Percentiles rank a stretch among this genome's conserved stretches.
Conservation (phyloP, 2,329 filamentous ascomycete species). For the Colletotrichum limetticola region DNA sequence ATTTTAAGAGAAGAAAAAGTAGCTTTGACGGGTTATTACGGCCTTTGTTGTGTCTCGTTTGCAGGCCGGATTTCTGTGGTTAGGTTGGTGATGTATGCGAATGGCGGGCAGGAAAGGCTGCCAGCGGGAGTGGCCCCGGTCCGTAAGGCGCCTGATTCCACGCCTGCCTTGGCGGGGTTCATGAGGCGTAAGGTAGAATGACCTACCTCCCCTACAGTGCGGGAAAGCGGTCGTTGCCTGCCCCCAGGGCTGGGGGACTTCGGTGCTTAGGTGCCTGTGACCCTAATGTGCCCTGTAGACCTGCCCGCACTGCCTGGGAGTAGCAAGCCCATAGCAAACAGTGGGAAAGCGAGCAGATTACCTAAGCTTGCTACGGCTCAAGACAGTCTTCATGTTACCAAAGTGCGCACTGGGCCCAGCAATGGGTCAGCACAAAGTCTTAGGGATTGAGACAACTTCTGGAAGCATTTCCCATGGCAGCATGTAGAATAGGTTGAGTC, state of each 20-base stretch:
- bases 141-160: neutral
- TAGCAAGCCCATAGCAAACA: too few relatives aligned
- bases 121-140: neutral
- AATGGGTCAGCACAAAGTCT: neutral
- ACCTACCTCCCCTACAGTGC: neutral
- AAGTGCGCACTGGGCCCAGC: neutral
- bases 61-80: neutral
- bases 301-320: neutral
- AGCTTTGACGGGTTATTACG: neutral
- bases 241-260: too few relatives aligned
- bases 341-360: neutral
- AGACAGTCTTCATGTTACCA: neutral
- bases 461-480: neutral
- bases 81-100: constrained; percentile 2
- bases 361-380: neutral
- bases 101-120: neutral
- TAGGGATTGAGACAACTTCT: neutral
- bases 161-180: constrained; percentile 6
- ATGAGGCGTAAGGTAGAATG: neutral
- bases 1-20: neutral
- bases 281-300: neutral
- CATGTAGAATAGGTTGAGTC: too few relatives aligned
- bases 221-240: neutral
- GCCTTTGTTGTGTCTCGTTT: neutral
- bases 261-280: neutral